These are phyloP conservation scores for Diaporthe citriasiana DNA, from an alignment of 2,329 filamentous ascomycete genomes.

Conservation along the genomic window DNA sequence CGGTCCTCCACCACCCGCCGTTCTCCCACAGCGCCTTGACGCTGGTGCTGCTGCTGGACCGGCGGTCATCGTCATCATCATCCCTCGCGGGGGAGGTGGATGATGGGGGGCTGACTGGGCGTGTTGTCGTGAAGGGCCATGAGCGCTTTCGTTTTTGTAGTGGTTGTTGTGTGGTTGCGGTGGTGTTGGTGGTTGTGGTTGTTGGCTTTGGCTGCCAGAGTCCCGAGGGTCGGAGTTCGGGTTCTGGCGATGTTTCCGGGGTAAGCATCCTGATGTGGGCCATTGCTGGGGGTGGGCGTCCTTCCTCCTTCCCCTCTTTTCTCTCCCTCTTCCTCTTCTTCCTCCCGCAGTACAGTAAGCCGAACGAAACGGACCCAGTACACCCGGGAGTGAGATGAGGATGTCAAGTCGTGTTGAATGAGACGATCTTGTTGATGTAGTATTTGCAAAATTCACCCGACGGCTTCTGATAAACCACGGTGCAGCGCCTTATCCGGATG, in stretches of 20 bases:
- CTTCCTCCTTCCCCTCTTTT: conserved; percentile 1
- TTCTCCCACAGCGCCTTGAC: conserved; percentile 78
- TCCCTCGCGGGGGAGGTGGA: not conserved
- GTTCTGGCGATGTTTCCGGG: conserved; percentile 29
- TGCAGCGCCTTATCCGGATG: conserved; percentile 38
- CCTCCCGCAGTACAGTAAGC: not conserved
- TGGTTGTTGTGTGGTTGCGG: not conserved
- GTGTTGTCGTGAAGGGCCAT: conserved; percentile 16
- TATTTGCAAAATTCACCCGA: conserved; percentile 40
- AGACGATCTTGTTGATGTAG: conserved; percentile 40
- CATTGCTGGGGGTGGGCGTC: conserved; percentile 31
- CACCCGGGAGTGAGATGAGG: not conserved
- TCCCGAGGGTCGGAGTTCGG: conserved; percentile 48
- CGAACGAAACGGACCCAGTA: no score
- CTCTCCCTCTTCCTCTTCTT: not conserved
- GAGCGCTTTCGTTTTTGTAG: conserved; percentile 22
- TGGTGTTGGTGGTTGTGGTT: not conserved
- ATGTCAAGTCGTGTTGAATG: conserved; percentile 34
- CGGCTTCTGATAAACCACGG: conserved; percentile 37
- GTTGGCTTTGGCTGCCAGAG: conserved; percentile 52
- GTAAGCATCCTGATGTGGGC: conserved; percentile 35
- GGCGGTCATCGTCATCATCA: conserved; percentile 51
- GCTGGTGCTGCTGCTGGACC: conserved; percentile 59
- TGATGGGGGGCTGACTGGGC: conserved; percentile 23
- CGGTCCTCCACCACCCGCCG: conserved; percentile 82